Percentiles rank a stretch among this genome's conserved stretches.
Conservation (phyloP, 805 yeast genomes). For the Metschnikowia continentalis region DNA sequence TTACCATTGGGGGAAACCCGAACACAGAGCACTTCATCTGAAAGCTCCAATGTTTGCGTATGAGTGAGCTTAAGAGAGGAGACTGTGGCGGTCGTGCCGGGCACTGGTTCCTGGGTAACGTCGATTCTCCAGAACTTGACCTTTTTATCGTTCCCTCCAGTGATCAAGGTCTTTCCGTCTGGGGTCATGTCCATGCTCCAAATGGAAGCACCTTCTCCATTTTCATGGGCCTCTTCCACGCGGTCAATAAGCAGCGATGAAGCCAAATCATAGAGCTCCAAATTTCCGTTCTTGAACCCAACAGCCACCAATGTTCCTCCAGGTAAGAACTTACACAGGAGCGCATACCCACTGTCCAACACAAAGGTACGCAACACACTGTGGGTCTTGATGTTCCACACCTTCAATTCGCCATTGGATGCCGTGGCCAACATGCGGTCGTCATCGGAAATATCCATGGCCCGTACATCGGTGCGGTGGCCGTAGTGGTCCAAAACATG, state of each 20-base stretch:
- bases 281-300: constrained; percentile 83
- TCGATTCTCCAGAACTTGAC: constrained; percentile 87
- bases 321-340: constrained; percentile 77
- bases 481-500: constrained; percentile 73
- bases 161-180: constrained; percentile 79
- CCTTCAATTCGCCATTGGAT: constrained; percentile 81
- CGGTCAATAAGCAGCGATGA: constrained; percentile 69
- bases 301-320: constrained; percentile 85
- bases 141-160: constrained; percentile 91
- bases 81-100: constrained; percentile 56
- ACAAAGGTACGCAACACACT: constrained; percentile 76
- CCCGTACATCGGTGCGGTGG: constrained; percentile 84
- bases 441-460: constrained; percentile 79
- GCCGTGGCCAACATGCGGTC: constrained; percentile 81
- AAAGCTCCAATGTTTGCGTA: constrained; percentile 75
- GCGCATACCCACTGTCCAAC: constrained; percentile 76
- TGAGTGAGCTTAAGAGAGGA: constrained; percentile 62
- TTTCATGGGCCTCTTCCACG: constrained; percentile 61
- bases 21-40: constrained; percentile 80
- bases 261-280: constrained; percentile 83
- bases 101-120: constrained; percentile 61
- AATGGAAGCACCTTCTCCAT: constrained; percentile 48
- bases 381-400: constrained; percentile 76
- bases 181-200: constrained; percentile 88
- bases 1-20: constrained; percentile 76